phyloP scores from a whole-genome alignment of 2,329 filamentous ascomycete species.

The Aureobasidium melanogenum region DNA sequence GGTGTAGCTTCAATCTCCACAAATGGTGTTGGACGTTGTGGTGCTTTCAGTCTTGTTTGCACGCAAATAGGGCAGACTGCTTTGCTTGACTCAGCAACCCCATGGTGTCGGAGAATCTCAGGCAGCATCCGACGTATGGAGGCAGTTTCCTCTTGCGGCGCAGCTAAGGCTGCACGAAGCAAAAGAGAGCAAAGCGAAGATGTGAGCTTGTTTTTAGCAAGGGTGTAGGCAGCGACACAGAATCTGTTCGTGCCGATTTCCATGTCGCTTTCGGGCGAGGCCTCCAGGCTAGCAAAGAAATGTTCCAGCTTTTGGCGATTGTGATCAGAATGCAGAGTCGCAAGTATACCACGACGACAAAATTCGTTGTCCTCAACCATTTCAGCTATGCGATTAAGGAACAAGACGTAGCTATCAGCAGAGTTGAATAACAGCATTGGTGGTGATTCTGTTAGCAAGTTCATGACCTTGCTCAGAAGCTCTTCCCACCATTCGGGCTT shows the following conservation, averaged over 20 bases:
- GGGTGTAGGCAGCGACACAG: neutral
- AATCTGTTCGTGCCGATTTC: neutral
- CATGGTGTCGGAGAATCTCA: slow-evolving; percentile 11
- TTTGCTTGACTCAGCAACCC: slow-evolving; percentile 11
- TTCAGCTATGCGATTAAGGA: neutral
- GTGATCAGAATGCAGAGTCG: neutral
- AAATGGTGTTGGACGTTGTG: slow-evolving; percentile 17
- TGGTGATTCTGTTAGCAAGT: neutral
- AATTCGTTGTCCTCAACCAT: neutral
- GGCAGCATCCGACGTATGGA: neutral
- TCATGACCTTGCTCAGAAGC: neutral
- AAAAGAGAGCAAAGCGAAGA: slow-evolving; percentile 11
- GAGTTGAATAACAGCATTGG: neutral
- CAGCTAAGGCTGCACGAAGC: slow-evolving; percentile 8
- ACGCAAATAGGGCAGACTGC: neutral
- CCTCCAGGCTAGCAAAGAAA: neutral
- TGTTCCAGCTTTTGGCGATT: neutral
- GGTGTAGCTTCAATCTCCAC: slow-evolving; percentile 33
- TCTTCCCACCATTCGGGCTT: slow-evolving; percentile 2
- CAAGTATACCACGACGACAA: slow-evolving; percentile 1
- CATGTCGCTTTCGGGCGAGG: neutral
- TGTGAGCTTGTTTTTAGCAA: neutral
- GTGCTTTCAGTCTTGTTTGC: neutral
- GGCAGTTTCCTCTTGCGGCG: slow-evolving; percentile 11
- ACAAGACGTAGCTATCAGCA: neutral